Evolutionary conservation across 2,329 filamentous ascomycete species (phyloP).

Genomic region (Lizonia empirigonia): DNA sequence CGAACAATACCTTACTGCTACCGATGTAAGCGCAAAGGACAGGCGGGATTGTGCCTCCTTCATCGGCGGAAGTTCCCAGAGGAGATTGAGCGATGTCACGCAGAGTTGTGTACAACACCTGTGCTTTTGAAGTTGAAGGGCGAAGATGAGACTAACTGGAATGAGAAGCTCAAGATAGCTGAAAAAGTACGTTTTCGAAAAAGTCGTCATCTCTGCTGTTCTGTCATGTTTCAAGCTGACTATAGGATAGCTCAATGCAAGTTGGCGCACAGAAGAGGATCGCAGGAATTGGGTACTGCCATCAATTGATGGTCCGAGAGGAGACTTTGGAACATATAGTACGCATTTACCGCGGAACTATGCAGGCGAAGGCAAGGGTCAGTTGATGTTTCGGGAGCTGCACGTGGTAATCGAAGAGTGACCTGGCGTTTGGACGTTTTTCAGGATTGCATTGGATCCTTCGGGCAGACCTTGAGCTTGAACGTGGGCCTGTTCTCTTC

Average conservation of each 20-base stretch:
- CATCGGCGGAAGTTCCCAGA: slow-evolving; percentile 25
- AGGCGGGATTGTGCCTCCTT: slow-evolving; percentile 27
- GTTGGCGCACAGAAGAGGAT: slow-evolving; percentile 24
- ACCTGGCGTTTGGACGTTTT: no score
- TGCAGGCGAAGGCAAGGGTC: slow-evolving; percentile 20
- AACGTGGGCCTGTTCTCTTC: not conserved
- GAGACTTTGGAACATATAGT: not conserved
- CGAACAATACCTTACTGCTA: slow-evolving; percentile 34
- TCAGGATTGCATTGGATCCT: no score
- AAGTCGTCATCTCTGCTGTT: not conserved
- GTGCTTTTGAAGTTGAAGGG: slow-evolving; percentile 27
- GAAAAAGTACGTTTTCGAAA: slow-evolving; percentile 10
- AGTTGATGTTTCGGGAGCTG: not conserved
- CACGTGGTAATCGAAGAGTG: not conserved
- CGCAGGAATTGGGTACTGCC: slow-evolving; percentile 38
- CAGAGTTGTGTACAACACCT: slow-evolving; percentile 7
- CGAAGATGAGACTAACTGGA: slow-evolving; percentile 20
- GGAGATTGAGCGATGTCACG: slow-evolving; percentile 14
- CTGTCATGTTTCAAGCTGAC: not conserved
- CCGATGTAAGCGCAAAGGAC: slow-evolving; percentile 32
- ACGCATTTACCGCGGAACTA: not conserved
- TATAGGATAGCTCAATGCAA: slow-evolving; percentile 8
- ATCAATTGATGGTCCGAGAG: slow-evolving; percentile 1
- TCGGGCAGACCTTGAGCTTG: no score
- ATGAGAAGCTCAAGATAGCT: slow-evolving; percentile 21